These are phyloP conservation scores for Salix arbutifolia DNA, from an alignment of 345 rosid species.

Conservation along the genomic window DNA sequence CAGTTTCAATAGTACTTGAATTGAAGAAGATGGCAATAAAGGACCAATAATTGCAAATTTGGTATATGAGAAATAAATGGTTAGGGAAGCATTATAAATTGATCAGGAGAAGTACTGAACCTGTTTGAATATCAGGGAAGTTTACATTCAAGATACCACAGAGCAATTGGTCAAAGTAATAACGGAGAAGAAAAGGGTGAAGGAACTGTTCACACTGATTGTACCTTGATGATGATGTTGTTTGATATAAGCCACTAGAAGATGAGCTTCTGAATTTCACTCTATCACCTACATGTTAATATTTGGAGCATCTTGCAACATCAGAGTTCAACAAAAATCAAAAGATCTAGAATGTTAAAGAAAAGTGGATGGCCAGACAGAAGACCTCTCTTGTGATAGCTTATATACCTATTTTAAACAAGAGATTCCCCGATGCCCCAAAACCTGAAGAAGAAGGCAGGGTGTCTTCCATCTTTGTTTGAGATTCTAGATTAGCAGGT, in stretches of 20 bases:
- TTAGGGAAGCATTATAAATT: not conserved
- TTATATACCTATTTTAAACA: conserved; percentile 61
- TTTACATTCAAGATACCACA: not conserved
- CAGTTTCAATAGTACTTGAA: not conserved
- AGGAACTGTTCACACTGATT: not conserved
- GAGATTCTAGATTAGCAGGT: conserved; percentile 55
- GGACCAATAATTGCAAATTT: not conserved
- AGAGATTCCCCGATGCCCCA: conserved; percentile 43
- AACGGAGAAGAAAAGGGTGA: not conserved
- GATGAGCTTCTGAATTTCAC: conserved; percentile 50
- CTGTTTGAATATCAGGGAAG: not conserved
- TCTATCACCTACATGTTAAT: conserved; percentile 61
- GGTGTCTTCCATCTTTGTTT: conserved; percentile 51
- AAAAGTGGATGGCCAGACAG: not conserved
- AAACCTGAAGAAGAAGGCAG: conserved; percentile 46
- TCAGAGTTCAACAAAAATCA: conserved; percentile 15
- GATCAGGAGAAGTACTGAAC: not conserved
- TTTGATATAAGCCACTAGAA: conserved; percentile 43
- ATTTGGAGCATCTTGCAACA: not conserved
- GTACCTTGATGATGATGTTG: conserved; percentile 59
- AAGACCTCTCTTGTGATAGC: conserved; percentile 5
- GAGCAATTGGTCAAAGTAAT: not conserved
- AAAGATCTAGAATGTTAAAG: conserved; percentile 1
- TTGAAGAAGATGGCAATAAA: not conserved
- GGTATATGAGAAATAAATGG: not conserved